Base-by-base conservation (phyloP, 306 rosid genomes). In the Rosa multiflora region DNA sequence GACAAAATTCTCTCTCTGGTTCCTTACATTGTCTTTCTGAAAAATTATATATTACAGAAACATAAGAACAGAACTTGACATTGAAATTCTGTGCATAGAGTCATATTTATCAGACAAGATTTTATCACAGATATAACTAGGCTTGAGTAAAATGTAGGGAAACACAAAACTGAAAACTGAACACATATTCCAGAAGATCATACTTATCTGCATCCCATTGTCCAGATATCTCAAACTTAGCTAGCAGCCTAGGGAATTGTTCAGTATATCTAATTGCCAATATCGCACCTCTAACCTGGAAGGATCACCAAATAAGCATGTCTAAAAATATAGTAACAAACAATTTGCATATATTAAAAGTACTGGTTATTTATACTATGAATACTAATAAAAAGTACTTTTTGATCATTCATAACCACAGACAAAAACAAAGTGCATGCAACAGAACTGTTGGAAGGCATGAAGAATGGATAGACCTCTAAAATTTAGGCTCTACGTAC, bases 1-100 rank as follows among this genome's bases (percentile, higher is more conserved):
- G 78, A 95, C 87, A 84, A 95, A 84, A 84, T 91, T 87, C 86
- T 95, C 98, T 78, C 97, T 93, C 86, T 95, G 98, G 82, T 95
- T 95, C 82, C 96, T 83, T 77, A 88, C 72, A 73, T 95, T 93
- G 89, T 93, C 98, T 86, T 82, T 86, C 99, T 95, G 97, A 82
- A 88, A 51, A 39, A 39, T 68, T 52, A 81, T 20, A 1, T 14
- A 42, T 74, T 58, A 43, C 20, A 73, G 12, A 75, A 14, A 20
- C 44, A 46, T 62, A 26, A 61, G 44, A 21, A 58, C 17, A 42
- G 42, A 35, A 75, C 47, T 13, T 44, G 32, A 44, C 3, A 43
- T 62, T 46, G 59, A 62, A 58, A 12, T 26, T 53, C 14, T 21
- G 44, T 59, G 42, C 58, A 70, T 7, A 48, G 48, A 39, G 48